phyloP scores from a whole-genome alignment of 306 rosid species.

The Alnus glutinosa region DNA sequence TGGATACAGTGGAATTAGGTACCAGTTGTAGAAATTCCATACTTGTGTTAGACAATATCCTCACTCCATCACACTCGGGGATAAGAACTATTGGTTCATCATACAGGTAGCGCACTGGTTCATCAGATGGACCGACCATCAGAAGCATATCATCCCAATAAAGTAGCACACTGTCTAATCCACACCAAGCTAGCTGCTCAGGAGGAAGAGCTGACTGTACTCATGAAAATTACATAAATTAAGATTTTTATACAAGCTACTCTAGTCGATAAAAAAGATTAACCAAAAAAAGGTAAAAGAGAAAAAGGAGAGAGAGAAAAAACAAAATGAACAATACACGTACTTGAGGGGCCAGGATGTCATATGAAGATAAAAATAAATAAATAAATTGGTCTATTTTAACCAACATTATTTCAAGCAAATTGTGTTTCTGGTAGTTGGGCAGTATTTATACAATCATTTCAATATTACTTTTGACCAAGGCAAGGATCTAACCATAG shows the following conservation, averaged over 20 bases:
- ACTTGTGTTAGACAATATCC: constrained; percentile 82
- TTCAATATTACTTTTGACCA: not conserved
- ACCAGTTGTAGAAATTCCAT: constrained; percentile 95
- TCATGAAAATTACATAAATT: constrained; percentile 31
- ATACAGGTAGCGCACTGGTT: constrained; percentile 79
- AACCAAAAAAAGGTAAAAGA: not conserved
- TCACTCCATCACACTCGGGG: constrained; percentile 97
- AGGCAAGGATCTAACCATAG: not conserved
- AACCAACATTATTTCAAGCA: not conserved
- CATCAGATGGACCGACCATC: constrained; percentile 98
- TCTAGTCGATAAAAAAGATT: not conserved
- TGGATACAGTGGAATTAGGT: constrained; percentile 91
- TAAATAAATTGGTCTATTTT: not conserved
- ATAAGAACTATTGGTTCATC: constrained; percentile 86
- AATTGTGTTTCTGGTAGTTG: not conserved
- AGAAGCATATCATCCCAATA: constrained; percentile 96
- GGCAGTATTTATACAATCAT: not conserved
- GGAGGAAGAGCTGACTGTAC: constrained; percentile 93
- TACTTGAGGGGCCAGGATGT: constrained; percentile 7
- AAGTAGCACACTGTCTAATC: constrained; percentile 93
- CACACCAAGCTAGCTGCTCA: constrained; percentile 90
- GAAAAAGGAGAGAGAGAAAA: not conserved
- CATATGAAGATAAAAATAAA: not conserved
- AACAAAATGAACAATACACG: not conserved
- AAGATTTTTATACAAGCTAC: constrained; percentile 16